A percentile compares a stretch with the other conserved stretches of the same genome.
These are phyloP conservation scores for Cicer bijugum DNA, from an alignment of 306 rosid genomes.

Conservation along the genomic window DNA sequence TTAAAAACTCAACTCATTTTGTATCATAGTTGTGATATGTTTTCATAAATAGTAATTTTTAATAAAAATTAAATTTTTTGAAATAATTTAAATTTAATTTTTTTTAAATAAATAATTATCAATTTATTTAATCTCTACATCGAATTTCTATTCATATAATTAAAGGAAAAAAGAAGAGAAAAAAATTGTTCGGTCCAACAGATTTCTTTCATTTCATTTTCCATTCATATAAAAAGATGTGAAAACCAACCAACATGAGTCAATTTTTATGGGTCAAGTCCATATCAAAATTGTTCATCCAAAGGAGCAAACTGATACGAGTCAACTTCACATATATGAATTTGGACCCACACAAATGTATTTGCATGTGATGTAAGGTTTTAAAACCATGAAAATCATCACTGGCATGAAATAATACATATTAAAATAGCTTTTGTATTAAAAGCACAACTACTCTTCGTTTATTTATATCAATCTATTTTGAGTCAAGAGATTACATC, in stretches of 20 bases:
- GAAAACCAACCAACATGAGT: slow-evolving; percentile 23
- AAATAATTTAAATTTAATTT: no score
- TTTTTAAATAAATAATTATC: no score
- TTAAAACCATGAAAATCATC: slow-evolving; percentile 2
- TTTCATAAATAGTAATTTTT: no score
- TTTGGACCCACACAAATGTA: slow-evolving; percentile 1
- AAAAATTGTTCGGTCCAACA: no score
- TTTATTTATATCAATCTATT: no score
- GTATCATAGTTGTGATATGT: no score
- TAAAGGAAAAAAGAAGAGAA: no score
- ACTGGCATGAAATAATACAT: slow-evolving; percentile 18
- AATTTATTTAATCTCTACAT: no score
- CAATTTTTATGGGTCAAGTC: not conserved
- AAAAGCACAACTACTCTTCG: not conserved
- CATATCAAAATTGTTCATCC: slow-evolving; percentile 22
- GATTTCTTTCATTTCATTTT: not conserved
- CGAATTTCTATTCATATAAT: no score
- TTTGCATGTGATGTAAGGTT: slow-evolving; percentile 14
- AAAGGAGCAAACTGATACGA: slow-evolving; percentile 13
- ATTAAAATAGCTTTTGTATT: slow-evolving; percentile 1
- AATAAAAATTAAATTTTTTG: no score
- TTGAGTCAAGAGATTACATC: no score
- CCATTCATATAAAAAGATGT: not conserved
- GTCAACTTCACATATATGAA: slow-evolving; percentile 36
- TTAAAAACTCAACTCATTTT: no score